Evolutionary conservation across 441 rosid species (phyloP).

Genomic region (Breynia disticha): DNA sequence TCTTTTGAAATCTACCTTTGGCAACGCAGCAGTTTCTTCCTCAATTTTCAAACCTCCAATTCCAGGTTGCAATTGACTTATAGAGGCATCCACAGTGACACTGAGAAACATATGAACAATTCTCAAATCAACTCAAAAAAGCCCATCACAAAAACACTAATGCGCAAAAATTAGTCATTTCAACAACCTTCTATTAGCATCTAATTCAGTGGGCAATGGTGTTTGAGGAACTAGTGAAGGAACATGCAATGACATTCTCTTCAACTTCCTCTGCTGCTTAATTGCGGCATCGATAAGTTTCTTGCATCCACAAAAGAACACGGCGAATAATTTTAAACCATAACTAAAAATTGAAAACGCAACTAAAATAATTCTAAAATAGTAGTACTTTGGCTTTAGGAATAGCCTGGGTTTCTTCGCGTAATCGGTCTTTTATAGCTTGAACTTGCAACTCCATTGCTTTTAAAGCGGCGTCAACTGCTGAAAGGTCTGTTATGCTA

Average conservation of each 20-base stretch:
- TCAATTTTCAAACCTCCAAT: constrained; percentile 28
- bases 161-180: background rate
- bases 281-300: constrained; percentile 62
- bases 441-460: constrained; percentile 80
- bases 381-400: constrained; percentile 70
- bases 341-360: background rate
- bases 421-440: constrained; percentile 61
- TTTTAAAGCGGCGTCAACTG: constrained; percentile 56
- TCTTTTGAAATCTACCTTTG: constrained; percentile 41
- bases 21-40: constrained; percentile 41
- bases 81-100: constrained; percentile 27
- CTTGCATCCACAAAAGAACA: constrained; percentile 30
- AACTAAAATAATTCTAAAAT: background rate
- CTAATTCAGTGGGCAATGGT: constrained; percentile 30
- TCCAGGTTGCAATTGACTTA: constrained; percentile 20
- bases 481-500: constrained; percentile 53
- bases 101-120: constrained; percentile 21
- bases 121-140: too few species aligned
- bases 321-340: too few species aligned
- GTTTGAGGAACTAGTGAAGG: constrained; percentile 42
- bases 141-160: too few species aligned
- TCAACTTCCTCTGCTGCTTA: constrained; percentile 64
- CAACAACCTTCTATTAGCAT: constrained; percentile 29
- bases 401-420: constrained; percentile 66
- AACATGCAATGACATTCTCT: constrained; percentile 46